Percentiles rank a stretch among this genome's conserved stretches.
Evolutionary conservation across 1,139 yeast species (phyloP).

Genomic region (Saccharomyces hybrid): DNA sequence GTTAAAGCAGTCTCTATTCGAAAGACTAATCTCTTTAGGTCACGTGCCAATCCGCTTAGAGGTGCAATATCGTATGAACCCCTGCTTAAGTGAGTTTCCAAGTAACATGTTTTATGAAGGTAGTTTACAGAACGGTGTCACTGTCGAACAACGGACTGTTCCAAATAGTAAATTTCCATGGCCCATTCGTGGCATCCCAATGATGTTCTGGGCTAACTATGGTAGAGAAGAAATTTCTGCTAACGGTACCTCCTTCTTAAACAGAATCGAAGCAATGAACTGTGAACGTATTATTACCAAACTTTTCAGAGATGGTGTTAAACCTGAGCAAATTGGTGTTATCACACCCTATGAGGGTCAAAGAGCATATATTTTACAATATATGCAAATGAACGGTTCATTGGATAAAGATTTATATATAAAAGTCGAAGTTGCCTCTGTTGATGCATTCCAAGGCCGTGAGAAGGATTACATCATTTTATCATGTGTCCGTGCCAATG

Average conservation of each 20-base stretch:
- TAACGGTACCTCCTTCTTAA: slow-evolving; percentile 76
- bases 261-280: slow-evolving; percentile 86
- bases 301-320: slow-evolving; percentile 71
- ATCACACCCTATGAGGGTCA: slow-evolving; percentile 96
- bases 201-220: slow-evolving; percentile 92
- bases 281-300: slow-evolving; percentile 73
- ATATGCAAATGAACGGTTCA: slow-evolving; percentile 68
- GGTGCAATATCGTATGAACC: slow-evolving; percentile 95
- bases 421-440: slow-evolving; percentile 82
- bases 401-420: slow-evolving; percentile 58
- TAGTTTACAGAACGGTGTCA: slow-evolving; percentile 82
- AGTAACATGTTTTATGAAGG: slow-evolving; percentile 94
- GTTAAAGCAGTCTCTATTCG: slow-evolving; percentile 74
- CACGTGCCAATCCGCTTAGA: slow-evolving; percentile 80
- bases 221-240: slow-evolving; percentile 86
- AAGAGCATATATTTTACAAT: slow-evolving; percentile 71
- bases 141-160: slow-evolving; percentile 59
- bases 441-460: slow-evolving; percentile 94
- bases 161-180: slow-evolving; percentile 65
- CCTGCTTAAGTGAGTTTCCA: slow-evolving; percentile 77
- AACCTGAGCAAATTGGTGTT: slow-evolving; percentile 79
- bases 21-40: slow-evolving; percentile 75
- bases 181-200: slow-evolving; percentile 76
- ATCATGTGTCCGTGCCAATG: slow-evolving; percentile 89
- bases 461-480: slow-evolving; percentile 86